These are phyloP conservation scores for Xylaria nigripes DNA, from an alignment of 495 filamentous ascomycete genomes.

Conservation along the genomic window DNA sequence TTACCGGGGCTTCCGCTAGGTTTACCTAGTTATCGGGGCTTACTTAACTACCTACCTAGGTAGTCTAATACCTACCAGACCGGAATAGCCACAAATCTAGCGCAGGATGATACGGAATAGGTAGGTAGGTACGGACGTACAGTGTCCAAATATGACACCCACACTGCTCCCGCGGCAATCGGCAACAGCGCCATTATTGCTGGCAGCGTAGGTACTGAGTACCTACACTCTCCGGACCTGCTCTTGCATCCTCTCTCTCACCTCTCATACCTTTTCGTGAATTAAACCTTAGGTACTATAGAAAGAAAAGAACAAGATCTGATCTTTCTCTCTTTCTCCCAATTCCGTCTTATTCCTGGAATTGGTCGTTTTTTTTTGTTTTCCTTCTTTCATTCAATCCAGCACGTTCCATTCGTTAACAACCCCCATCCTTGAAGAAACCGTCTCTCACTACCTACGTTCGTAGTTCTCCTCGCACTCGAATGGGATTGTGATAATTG, in stretches of 20 bases:
- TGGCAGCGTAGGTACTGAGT: too few species aligned
- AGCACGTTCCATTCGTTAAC: not conserved
- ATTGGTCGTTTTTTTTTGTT: not conserved
- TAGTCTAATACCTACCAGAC: too few species aligned
- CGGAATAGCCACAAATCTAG: too few species aligned
- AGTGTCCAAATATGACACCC: too few species aligned
- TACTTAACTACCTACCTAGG: too few species aligned
- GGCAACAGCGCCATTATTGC: too few species aligned
- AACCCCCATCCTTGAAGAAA: not conserved
- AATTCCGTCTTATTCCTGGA: not conserved
- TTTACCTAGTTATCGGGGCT: too few species aligned
- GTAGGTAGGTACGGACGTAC: too few species aligned
- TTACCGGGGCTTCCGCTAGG: too few species aligned
- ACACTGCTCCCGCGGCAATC: too few species aligned
- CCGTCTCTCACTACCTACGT: not conserved
- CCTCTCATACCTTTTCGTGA: not conserved
- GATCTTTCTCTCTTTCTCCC: not conserved
- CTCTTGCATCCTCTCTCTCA: not conserved
- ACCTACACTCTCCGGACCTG: too few species aligned
- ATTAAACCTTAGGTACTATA: not conserved
- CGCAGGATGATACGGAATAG: too few species aligned
- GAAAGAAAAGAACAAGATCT: not conserved
- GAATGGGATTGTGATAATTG: slow-evolving; percentile 22
- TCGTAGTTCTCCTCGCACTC: not conserved
- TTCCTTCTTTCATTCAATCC: not conserved